These are phyloP conservation scores for Pleurotus tuber-regium DNA, from an alignment of 768 basidiomycete genomes.

Conservation along the genomic window DNA sequence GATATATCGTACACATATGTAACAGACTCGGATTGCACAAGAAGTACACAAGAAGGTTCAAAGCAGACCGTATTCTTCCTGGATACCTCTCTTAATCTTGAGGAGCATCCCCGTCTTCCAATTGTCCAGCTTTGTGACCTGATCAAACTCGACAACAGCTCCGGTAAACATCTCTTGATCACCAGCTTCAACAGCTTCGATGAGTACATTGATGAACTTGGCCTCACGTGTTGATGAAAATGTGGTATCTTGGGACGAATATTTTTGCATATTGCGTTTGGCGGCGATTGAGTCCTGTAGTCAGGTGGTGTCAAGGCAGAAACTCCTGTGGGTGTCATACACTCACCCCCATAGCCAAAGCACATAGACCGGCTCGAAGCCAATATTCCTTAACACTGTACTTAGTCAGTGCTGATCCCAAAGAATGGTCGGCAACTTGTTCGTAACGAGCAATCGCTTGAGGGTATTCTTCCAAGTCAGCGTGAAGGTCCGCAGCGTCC, in stretches of 20 bases:
- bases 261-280: constrained; percentile 73
- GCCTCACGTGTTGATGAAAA: constrained; percentile 90
- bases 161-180: constrained; percentile 71
- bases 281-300: constrained; percentile 81
- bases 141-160: constrained; percentile 90
- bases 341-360: constrained; percentile 81
- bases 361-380: constrained; percentile 84
- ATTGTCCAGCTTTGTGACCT: constrained; percentile 88
- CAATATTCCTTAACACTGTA: constrained; percentile 99
- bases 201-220: constrained; percentile 77
- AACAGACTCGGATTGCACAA: too few species aligned
- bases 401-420: constrained; percentile 84
- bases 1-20: too few species aligned
- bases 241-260: constrained; percentile 77
- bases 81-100: constrained; percentile 82
- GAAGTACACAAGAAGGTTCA: constrained; percentile 18
- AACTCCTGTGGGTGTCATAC: background rate
- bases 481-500: constrained; percentile 94
- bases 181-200: constrained; percentile 73
- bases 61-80: constrained; percentile 41
- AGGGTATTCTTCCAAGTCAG: constrained; percentile 81
- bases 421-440: constrained; percentile 82
- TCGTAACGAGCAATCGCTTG: constrained; percentile 88
- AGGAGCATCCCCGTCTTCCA: constrained; percentile 94
- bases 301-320: background rate